A percentile compares a stretch with the other conserved stretches of the same genome.
Evolutionary conservation across 1,139 yeast genomes (phyloP).

Genomic region (Arxiozyma bovina): DNA sequence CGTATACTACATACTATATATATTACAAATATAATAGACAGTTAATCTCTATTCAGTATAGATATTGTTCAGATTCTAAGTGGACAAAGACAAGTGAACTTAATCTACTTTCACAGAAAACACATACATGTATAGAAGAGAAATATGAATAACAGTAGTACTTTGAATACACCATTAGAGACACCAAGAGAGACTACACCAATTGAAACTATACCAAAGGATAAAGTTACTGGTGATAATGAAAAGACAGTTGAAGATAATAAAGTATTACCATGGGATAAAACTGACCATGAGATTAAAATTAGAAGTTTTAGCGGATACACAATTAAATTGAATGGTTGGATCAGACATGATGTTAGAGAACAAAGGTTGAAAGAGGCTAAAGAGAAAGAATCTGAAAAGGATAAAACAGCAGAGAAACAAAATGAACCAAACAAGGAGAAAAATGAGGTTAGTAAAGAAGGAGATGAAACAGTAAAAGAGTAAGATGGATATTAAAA

Average conservation of each 20-base stretch:
- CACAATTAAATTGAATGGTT: conserved; percentile 19
- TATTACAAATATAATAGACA: too few species aligned
- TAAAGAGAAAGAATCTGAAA: not conserved
- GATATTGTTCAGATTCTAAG: not conserved
- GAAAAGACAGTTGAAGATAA: conserved; percentile 4
- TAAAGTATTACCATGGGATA: conserved; percentile 19
- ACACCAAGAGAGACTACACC: not conserved
- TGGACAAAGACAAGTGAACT: too few species aligned
- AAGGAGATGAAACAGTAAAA: not conserved
- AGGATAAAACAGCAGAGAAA: not conserved
- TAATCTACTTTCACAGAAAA: too few species aligned
- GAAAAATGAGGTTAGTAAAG: not conserved
- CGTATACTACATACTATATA: too few species aligned
- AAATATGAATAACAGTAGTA: not conserved
- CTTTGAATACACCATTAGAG: not conserved
- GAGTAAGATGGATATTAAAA: not conserved
- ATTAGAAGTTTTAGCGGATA: conserved; percentile 24
- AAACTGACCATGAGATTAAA: conserved; percentile 11
- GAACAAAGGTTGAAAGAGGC: conserved; percentile 1
- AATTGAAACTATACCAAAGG: not conserved
- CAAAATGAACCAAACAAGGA: not conserved
- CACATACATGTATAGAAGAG: not conserved
- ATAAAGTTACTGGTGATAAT: not conserved
- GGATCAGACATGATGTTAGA: conserved; percentile 19
- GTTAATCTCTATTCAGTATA: too few species aligned